phyloP scores from a whole-genome alignment of 768 basidiomycete species.

The Lactarius indigo region DNA sequence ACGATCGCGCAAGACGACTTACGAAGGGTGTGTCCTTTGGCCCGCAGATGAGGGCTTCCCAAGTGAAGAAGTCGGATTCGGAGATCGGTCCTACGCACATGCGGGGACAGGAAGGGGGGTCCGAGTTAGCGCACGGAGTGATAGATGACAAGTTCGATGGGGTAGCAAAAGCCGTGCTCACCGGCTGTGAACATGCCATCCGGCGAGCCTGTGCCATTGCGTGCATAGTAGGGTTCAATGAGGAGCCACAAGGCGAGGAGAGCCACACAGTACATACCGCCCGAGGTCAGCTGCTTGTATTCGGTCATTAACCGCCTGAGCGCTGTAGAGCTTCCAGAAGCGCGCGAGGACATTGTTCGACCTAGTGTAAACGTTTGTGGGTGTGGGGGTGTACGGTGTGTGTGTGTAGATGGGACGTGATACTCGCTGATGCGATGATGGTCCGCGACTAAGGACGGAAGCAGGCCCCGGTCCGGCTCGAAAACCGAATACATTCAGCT shows the following conservation, averaged over 20 bases:
- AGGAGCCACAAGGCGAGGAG: background rate
- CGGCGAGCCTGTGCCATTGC: constrained; percentile 55
- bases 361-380: background rate
- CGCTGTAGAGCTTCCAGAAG: constrained; percentile 62
- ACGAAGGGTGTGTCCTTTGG: constrained; percentile 95
- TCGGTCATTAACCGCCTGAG: constrained; percentile 89
- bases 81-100: constrained; percentile 67
- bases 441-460: background rate
- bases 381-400: background rate
- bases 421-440: background rate
- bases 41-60: constrained; percentile 93
- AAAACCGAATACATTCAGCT: background rate
- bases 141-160: background rate
- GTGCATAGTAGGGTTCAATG: background rate
- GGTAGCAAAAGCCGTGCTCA: constrained; percentile 34
- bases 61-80: constrained; percentile 92
- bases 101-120: background rate
- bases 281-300: constrained; percentile 80
- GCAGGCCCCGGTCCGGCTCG: constrained; percentile 6
- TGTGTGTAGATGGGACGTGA: background rate
- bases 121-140: background rate
- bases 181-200: constrained; percentile 97
- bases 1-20: constrained; percentile 31
- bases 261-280: constrained; percentile 43
- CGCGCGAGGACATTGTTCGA: constrained; percentile 48